Conservation (phyloP, 2,329 filamentous ascomycete species). For the Podosphaera xanthii region DNA sequence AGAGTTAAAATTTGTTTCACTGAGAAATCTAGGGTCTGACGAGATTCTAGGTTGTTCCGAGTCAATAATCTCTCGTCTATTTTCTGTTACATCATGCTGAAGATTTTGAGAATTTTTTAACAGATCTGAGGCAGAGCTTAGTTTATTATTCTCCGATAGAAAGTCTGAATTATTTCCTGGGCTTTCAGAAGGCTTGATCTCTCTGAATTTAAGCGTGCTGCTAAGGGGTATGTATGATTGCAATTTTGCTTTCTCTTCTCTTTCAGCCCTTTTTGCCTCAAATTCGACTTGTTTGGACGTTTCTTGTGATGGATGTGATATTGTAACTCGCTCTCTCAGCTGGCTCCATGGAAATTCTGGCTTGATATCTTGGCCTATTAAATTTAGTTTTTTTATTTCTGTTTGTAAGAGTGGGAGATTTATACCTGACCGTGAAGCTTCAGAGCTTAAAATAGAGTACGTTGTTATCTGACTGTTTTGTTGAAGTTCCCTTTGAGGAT, state of each 20-base stretch:
- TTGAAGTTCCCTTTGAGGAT: background rate
- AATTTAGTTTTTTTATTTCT: background rate
- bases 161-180: too few species aligned
- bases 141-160: too few species aligned
- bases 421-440: too few species aligned
- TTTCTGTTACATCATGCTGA: too few species aligned
- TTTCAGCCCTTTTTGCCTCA: slow-evolving; percentile 6
- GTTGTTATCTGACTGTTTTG: background rate
- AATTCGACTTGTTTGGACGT: slow-evolving; percentile 2
- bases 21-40: too few species aligned
- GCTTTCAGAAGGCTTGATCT: too few species aligned
- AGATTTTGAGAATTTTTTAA: too few species aligned
- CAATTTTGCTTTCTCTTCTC: slow-evolving; percentile 10
- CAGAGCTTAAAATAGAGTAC: background rate
- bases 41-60: background rate
- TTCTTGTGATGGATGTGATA: background rate
- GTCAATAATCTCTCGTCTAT: background rate
- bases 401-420: background rate
- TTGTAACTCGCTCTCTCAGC: background rate
- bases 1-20: too few species aligned
- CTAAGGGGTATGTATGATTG: slow-evolving; percentile 10
- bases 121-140: too few species aligned
- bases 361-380: background rate
- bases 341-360: background rate
- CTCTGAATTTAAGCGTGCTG: too few species aligned